Percentiles rank a stretch among this genome's conserved stretches.
Conservation (phyloP, 331 rosid species). For the Quercus tomentella region DNA sequence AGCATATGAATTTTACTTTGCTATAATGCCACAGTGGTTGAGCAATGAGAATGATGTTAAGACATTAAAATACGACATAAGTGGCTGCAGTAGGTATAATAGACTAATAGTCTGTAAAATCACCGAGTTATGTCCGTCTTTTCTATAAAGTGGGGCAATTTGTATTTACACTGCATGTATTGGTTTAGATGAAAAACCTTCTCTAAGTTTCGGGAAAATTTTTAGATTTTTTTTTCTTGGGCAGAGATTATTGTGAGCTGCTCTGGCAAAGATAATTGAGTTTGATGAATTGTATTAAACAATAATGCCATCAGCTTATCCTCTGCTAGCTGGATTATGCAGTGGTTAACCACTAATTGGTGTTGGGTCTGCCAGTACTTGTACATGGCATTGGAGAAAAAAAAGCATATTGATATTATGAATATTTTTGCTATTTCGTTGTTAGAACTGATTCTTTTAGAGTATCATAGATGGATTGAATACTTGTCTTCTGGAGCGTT, state of each 20-base stretch:
- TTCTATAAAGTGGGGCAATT: not conserved
- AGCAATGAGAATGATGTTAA: not conserved
- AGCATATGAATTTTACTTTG: not conserved
- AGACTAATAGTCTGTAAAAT: not conserved
- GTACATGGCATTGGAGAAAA: too few relatives aligned
- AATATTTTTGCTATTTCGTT: too few relatives aligned
- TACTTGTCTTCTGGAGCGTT: too few relatives aligned
- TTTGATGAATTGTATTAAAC: not conserved
- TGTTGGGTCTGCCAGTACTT: too few relatives aligned
- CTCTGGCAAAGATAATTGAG: not conserved
- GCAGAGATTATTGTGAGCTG: not conserved
- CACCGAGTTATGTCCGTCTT: not conserved
- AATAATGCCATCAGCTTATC: not conserved
- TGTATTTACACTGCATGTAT: not conserved
- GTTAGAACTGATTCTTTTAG: too few relatives aligned
- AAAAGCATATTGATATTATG: too few relatives aligned
- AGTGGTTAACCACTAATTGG: too few relatives aligned
- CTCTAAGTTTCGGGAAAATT: not conserved
- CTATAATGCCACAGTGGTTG: not conserved
- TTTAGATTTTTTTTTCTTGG: not conserved
- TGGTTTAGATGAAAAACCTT: not conserved
- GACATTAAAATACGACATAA: not conserved
- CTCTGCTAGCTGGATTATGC: not conserved
- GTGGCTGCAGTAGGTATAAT: not conserved
- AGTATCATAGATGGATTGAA: too few relatives aligned